phyloP scores from a whole-genome alignment of 2,329 filamentous ascomycete species.

The Corniculantispora saksenae region DNA sequence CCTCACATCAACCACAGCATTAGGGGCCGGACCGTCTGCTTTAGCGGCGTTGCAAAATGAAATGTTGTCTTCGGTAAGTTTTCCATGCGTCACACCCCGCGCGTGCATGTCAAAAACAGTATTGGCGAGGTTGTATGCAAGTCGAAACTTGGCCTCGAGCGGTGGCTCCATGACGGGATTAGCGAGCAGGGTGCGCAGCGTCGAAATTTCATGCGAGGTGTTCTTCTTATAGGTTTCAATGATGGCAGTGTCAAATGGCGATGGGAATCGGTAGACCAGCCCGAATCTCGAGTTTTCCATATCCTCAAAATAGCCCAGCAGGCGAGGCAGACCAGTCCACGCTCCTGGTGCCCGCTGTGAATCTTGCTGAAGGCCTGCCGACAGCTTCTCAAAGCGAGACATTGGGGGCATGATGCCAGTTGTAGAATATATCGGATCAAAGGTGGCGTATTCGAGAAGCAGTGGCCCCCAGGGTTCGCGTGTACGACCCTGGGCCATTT shows the following conservation, averaged over 20 bases:
- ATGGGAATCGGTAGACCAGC: conserved; percentile 73
- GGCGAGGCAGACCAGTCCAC: conserved; percentile 62
- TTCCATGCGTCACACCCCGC: conserved; percentile 69
- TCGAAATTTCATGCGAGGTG: conserved; percentile 52
- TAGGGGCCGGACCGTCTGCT: conserved; percentile 38
- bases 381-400: conserved; percentile 65
- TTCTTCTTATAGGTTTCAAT: conserved; percentile 53
- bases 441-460: conserved; percentile 70
- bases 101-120: conserved; percentile 74
- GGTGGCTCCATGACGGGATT: conserved; percentile 60
- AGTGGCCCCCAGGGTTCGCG: conserved; percentile 55
- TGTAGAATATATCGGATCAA: conserved; percentile 61
- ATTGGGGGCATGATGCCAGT: conserved; percentile 66
- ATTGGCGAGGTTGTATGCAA: conserved; percentile 71
- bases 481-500: conserved; percentile 45
- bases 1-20: conserved; percentile 61
- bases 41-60: conserved; percentile 59
- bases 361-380: conserved; percentile 57
- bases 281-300: conserved; percentile 69
- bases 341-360: conserved; percentile 53
- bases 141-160: conserved; percentile 73
- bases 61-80: conserved; percentile 67
- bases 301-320: conserved; percentile 75
- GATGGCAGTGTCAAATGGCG: conserved; percentile 60
- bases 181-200: conserved; percentile 55